phyloP scores from a whole-genome alignment of 139 green algal genomes.

The Pseudopediastrum boryanum region DNA sequence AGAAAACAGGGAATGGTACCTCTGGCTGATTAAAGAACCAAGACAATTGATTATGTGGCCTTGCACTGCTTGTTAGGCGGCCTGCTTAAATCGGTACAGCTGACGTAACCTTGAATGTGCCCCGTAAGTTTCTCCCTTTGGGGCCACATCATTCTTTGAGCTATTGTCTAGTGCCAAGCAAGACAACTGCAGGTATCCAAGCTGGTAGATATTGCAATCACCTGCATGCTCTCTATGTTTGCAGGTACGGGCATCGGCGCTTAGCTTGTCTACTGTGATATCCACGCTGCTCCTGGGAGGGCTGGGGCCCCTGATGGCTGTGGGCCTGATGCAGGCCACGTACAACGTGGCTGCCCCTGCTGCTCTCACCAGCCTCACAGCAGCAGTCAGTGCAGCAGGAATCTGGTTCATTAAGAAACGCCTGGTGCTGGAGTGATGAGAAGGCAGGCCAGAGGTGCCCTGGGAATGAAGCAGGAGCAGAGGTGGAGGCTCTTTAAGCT shows the following conservation, averaged over 20 bases:
- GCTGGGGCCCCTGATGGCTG: conserved; percentile 2
- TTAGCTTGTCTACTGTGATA: neutral
- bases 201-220: neutral
- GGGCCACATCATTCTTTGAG: neutral
- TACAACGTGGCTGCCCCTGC: conserved; percentile 22
- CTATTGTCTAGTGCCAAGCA: neutral
- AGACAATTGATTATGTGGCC: too few relatives aligned
- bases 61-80: too few relatives aligned
- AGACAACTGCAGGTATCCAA: neutral
- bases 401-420: neutral
- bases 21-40: neutral
- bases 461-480: neutral
- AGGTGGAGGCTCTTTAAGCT: neutral
- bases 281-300: conserved; percentile 7
- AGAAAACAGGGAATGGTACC: neutral
- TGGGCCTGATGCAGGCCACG: conserved; percentile 4
- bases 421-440: neutral
- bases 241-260: conserved; percentile 21
- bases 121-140: neutral
- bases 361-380: conserved; percentile 3
- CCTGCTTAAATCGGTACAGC: too few relatives aligned
- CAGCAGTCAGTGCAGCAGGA: neutral
- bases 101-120: too few relatives aligned
- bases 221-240: neutral
- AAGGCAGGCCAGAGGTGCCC: neutral